Evolutionary conservation across 2,329 filamentous ascomycete genomes (phyloP), one percentile per base, ranked within the genome.

Genomic region (Fusarium brevicatenulatum): DNA sequence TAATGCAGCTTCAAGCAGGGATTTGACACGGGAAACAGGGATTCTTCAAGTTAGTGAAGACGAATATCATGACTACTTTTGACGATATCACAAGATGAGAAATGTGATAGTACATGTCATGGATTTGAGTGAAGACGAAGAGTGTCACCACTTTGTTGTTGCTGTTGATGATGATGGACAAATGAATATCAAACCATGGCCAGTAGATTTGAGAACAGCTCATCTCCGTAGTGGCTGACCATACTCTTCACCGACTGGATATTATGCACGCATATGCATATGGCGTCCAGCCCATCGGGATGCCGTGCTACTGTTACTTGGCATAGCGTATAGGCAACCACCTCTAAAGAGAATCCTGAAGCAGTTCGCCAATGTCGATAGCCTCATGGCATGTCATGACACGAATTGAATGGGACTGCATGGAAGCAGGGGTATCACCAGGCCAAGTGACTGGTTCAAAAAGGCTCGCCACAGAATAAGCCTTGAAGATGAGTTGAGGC

Each of bases 291-390:
- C 50, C 54, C 56, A 46, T 55, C 42, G 39, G 54, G 37, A 73
- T 73, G 70, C 56, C 44, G 67, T 73, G 70, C 53, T 59, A 70
- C 66, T 61, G 39, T 49, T 37, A 42, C 30, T 44, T 40, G 12
- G 18, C 25, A 37, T 52, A 55, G 40, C 28, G 28, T 47, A 34
- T 25, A 58, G 23, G 15, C 36, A 42, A 40, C 43, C 46, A 21
- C 50, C 30, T 37, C 42, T 30, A 37, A n/a, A 37, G 36, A 36
- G n/a, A 36, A 43, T 16, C 21, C 37, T 25, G 9, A 63, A 68
- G 36, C 44, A 68, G 32, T 43, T 54, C 28, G 54, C 43, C 63
- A 61, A 64, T 53, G 50, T 56, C 47, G 66, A 40, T 47, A 47
- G 60, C 66, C 68, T 70, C 49, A 46, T 44, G 32, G 23, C 32